Conservation (phyloP, 2,329 filamentous ascomycete species). For the Chrysoporthe deuterocubensis region DNA sequence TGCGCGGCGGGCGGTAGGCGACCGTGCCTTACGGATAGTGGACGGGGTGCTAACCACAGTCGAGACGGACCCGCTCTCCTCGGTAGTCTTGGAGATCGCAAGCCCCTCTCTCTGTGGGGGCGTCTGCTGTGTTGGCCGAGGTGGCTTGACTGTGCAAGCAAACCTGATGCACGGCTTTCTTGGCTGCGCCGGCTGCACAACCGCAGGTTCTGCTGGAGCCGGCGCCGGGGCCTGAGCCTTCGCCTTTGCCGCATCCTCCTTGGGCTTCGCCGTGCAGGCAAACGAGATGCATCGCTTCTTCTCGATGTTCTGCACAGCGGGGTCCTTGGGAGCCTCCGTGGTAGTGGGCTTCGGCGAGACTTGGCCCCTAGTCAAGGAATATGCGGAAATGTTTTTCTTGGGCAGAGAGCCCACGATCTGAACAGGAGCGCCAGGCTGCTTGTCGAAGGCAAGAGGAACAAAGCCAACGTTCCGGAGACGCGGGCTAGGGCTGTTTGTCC, state of each 20-base stretch:
- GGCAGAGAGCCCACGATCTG: conserved; percentile 29
- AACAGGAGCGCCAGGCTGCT: conserved; percentile 16
- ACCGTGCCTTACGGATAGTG: conserved; percentile 36
- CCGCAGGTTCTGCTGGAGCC: background rate
- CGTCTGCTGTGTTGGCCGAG: conserved; percentile 35
- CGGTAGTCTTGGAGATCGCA: conserved; percentile 10
- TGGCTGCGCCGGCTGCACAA: conserved; percentile 33
- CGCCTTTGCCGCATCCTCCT: conserved; percentile 46
- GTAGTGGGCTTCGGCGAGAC: conserved; percentile 34
- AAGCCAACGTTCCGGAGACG: conserved; percentile 67
- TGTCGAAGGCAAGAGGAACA: conserved; percentile 39
- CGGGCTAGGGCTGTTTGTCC: conserved; percentile 86
- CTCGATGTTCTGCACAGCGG: conserved; percentile 64
- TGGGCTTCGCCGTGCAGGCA: conserved; percentile 74
- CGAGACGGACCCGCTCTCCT: conserved; percentile 25
- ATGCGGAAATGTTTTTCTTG: conserved; percentile 4
- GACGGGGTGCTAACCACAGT: conserved; percentile 29
- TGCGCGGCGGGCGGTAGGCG: conserved; percentile 32
- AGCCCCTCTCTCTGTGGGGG: conserved; percentile 17
- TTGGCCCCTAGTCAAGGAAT: background rate
- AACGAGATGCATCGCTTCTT: conserved; percentile 93
- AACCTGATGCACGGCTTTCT: conserved; percentile 74
- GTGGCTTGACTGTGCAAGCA: conserved; percentile 65
- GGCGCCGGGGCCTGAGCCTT: conserved; percentile 22
- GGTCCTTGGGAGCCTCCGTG: conserved; percentile 48